These are phyloP conservation scores for Stachybotrys echinatus DNA, from an alignment of 2,329 filamentous ascomycete genomes.

Conservation along the genomic window DNA sequence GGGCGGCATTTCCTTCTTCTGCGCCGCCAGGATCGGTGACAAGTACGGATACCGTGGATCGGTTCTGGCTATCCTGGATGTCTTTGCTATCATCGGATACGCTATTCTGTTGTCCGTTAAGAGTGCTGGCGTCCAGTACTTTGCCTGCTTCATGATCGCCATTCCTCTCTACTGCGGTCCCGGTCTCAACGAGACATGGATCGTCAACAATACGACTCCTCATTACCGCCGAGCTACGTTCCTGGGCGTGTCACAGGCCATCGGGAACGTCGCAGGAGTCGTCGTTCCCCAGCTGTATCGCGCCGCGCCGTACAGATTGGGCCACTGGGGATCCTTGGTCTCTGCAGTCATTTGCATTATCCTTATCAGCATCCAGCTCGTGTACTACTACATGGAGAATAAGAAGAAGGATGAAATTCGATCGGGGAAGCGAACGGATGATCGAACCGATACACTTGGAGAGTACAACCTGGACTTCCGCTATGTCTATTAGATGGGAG, in stretches of 20 bases:
- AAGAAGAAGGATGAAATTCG: slow-evolving; percentile 7
- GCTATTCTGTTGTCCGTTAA: slow-evolving; percentile 41
- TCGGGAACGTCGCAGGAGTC: slow-evolving; percentile 41
- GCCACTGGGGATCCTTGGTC: slow-evolving; percentile 11
- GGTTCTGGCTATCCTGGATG: slow-evolving; percentile 52
- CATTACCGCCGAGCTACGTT: slow-evolving; percentile 40
- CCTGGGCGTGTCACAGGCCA: slow-evolving; percentile 38
- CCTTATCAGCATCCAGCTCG: slow-evolving; percentile 5
- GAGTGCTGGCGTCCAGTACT: slow-evolving; percentile 42
- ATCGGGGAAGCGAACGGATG: slow-evolving; percentile 5
- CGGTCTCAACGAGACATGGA: slow-evolving; percentile 42
- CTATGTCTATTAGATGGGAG: slow-evolving; percentile 8
- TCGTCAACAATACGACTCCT: slow-evolving; percentile 38
- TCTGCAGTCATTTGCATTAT: slow-evolving; percentile 7
- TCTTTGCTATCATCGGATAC: slow-evolving; percentile 43
- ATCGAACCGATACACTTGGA: slow-evolving; percentile 6
- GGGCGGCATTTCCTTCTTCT: slow-evolving; percentile 39
- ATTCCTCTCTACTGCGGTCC: slow-evolving; percentile 41
- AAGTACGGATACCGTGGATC: slow-evolving; percentile 23
- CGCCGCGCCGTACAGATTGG: slow-evolving; percentile 23
- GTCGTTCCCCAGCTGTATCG: slow-evolving; percentile 33
- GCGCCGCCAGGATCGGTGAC: slow-evolving; percentile 41
- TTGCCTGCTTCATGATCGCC: slow-evolving; percentile 42
- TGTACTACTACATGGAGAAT: slow-evolving; percentile 6
- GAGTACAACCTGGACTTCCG: slow-evolving; percentile 8